Base-by-base conservation (phyloP, 352 stramenopile genomes). In the Phytopythium mirpurense region DNA sequence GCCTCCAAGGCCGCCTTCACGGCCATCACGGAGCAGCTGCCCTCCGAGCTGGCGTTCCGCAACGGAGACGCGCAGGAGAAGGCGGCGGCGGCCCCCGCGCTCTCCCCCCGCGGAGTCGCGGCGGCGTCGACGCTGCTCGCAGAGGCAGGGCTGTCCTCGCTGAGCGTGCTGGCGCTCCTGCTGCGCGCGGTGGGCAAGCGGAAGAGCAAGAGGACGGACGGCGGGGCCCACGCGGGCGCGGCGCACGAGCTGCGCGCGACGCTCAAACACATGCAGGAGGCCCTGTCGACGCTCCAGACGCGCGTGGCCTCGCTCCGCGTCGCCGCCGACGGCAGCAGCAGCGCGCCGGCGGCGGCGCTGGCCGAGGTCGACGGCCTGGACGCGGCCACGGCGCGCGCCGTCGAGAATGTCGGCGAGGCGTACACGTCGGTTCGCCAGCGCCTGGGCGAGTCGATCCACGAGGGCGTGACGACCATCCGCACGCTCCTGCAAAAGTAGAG, bases 121-220 rank as follows among this genome's bases (percentile, higher is more conserved):
- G 63, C 59, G 29, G 51, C 78, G 37, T 75, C 83, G 36, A 58
- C 83, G 35, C 48, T 89, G 46, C 49, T 91, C 21, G 56, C 68
- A n/a, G 75, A 90, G 34, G 72, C 65, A 11, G 79, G 81, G 12
- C 63, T 90, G 31, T 85, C 73, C 55, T 70, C 71, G 14, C 52
- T 86, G 12, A 66, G 70, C 46, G 51, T 80, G 21, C 58, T 90
- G 26, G 74, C 72, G 37, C 50, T 76, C 29, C 51, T 59, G 16
- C 62, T 80, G 37, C 80, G 74, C 1, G 50, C 68, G 19, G 41
- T 70, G 47, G 26, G 44, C 44, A 90, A 88, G 68, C 83, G 83
- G 65, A 88, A 84, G 40, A 60, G 45, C 62, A 90, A 88, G 54
- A 88, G 84, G 52, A 79, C 78, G 47, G 74, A 88, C 24, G 41